These are phyloP conservation scores for Leucosporidium yakuticum DNA, from an alignment of 768 basidiomycete genomes.

Conservation along the genomic window DNA sequence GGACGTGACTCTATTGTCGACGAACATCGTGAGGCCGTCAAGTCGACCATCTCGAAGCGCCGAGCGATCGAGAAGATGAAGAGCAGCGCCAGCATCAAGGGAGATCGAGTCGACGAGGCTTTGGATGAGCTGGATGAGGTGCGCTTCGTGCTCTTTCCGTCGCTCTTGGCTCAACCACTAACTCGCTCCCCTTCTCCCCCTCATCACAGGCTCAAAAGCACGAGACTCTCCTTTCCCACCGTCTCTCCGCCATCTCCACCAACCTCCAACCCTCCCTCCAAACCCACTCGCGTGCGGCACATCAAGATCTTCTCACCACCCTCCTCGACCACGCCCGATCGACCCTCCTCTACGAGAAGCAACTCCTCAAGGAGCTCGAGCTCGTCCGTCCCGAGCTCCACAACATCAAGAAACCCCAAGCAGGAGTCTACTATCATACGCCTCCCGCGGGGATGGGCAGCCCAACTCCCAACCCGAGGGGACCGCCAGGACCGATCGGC, in stretches of 20 bases:
- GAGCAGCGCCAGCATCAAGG: slow-evolving; percentile 64
- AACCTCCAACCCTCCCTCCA: slow-evolving; percentile 83
- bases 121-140: slow-evolving; percentile 91
- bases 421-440: slow-evolving; percentile 24
- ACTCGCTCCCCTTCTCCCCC: too few relatives aligned
- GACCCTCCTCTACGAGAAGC: slow-evolving; percentile 83
- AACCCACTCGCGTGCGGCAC: slow-evolving; percentile 75
- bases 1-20: slow-evolving; percentile 87
- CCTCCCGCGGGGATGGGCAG: slow-evolving; percentile 60
- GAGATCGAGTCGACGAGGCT: slow-evolving; percentile 82
- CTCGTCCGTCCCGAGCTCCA: slow-evolving; percentile 67
- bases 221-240: slow-evolving; percentile 72
- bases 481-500: slow-evolving; percentile 25
- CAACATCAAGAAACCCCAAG: slow-evolving; percentile 41
- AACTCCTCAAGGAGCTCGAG: slow-evolving; percentile 80
- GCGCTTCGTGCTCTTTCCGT: slow-evolving; percentile 8
- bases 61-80: slow-evolving; percentile 83
- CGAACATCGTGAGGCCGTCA: slow-evolving; percentile 89
- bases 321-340: slow-evolving; percentile 89
- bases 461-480: slow-evolving; percentile 41
- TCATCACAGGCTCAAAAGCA: slow-evolving; percentile 74
- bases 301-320: slow-evolving; percentile 83
- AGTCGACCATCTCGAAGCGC: slow-evolving; percentile 85
- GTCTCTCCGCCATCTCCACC: slow-evolving; percentile 88
- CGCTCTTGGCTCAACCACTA: not conserved